Evolutionary conservation across 2,329 filamentous ascomycete species (phyloP).

Genomic region (Alternaria arborescens): DNA sequence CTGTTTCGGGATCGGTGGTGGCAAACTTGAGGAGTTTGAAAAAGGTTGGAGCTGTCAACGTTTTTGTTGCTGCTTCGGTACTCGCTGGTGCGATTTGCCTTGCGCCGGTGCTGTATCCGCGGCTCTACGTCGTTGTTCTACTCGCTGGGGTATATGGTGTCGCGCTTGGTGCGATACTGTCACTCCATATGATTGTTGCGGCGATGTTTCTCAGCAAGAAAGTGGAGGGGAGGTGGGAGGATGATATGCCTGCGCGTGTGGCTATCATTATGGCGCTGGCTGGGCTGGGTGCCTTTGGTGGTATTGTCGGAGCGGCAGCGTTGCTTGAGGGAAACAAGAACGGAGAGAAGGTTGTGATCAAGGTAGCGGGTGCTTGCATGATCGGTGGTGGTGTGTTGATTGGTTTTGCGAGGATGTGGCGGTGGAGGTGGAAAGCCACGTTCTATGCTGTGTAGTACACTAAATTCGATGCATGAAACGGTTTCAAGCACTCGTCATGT

Average conservation of each 20-base stretch:
- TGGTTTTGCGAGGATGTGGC: background rate
- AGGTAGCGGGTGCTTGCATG: constrained; percentile 11
- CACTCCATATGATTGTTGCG: background rate
- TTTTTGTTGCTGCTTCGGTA: constrained; percentile 6
- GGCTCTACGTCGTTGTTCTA: background rate
- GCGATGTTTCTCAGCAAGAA: background rate
- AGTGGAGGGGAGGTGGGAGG: constrained; percentile 5
- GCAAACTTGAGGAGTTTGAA: background rate
- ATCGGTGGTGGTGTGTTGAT: background rate
- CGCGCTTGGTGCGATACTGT: constrained; percentile 15
- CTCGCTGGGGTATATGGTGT: constrained; percentile 13
- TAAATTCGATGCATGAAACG: too few species aligned
- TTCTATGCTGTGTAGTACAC: background rate
- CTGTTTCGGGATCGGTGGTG: constrained; percentile 7
- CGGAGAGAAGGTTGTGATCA: constrained; percentile 10
- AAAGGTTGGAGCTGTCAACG: constrained; percentile 8
- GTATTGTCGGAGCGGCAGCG: constrained; percentile 13
- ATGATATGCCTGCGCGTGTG: constrained; percentile 6
- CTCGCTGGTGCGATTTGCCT: background rate
- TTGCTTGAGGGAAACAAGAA: constrained; percentile 12
- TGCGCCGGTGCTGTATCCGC: background rate
- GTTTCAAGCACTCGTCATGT: too few species aligned
- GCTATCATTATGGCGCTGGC: constrained; percentile 12
- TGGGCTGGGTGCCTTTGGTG: constrained; percentile 15
- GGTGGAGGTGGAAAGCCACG: background rate